Base-by-base conservation (phyloP, 495 filamentous ascomycete genomes). In the Eremomyces bilateralis region DNA sequence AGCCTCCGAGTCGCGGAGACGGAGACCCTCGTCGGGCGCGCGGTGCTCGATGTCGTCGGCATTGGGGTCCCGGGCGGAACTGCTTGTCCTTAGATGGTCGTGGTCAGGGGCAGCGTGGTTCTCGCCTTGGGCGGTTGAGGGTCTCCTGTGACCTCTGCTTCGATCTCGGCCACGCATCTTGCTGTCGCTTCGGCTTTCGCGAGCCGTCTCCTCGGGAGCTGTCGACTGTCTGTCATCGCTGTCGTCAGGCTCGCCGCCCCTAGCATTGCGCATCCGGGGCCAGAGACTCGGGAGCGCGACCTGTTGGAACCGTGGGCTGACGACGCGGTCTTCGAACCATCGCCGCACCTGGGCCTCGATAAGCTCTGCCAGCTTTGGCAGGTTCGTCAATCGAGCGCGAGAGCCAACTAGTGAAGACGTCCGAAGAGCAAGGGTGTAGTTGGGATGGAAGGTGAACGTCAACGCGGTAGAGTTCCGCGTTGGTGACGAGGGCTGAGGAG, bases 301-400 rank as follows among this genome's bases (percentile, higher is more conserved):
- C 35, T 95, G 81, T 49, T 97, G 88, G 40, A 97, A 92, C 17
- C 82, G 66, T 6, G 88, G 88, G 56, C 95, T 88, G 2, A 97
- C 88, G 36, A 78, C 81, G 20, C 88, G 71, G 48, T 95, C 88
- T 50, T 97, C 88, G 44, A 97, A 93, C 88, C 88, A 97, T 18
- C 76, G 71, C 50, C 95, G 88, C 4, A 97, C 64, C 4, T 85
- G 67, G 3, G 73, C 72, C 54, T 97, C 88, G 25, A 97, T 75
- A 2, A 97, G 64, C 50, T 94, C 83, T 0, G 90, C 90, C 33
- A 97, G 90, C 52, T 97, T 97, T 8, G 88, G 88, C 10, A 97
- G 81, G 57, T 97, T 90, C 51, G 94, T 85, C 8, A 97, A 58
- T 15, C 90, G 62, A 22, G 75, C 81, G 20, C 90, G 71, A 20